Conservation (phyloP, 2,329 filamentous ascomycete genomes). For the Botrytis medusae region DNA sequence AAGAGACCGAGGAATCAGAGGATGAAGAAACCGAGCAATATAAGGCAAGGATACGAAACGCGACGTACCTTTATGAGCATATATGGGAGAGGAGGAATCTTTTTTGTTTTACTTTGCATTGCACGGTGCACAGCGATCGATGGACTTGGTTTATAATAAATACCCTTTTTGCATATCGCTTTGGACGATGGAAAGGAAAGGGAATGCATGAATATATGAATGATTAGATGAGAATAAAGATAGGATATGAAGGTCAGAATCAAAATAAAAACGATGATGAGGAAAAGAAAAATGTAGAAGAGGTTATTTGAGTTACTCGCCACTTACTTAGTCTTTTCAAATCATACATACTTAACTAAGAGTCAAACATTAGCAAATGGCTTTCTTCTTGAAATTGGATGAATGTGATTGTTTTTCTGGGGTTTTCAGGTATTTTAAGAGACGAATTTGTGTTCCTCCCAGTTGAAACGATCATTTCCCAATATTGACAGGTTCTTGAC, state of each 20-base stretch:
- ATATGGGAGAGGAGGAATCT: neutral
- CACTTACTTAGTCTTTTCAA: neutral
- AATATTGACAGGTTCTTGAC: neutral
- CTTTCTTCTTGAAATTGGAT: neutral
- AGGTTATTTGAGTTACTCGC: neutral
- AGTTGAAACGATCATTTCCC: neutral
- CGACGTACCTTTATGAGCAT: neutral
- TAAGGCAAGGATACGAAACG: neutral
- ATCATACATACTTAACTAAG: neutral
- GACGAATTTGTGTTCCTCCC: neutral
- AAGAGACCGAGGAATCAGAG: neutral
- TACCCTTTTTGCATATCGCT: neutral
- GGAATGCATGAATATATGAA: neutral
- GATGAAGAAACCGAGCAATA: neutral
- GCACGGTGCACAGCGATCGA: neutral
- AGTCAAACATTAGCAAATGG: neutral
- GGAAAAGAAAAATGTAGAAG: neutral
- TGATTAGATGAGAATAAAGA: too few species aligned
- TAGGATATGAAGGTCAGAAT: neutral
- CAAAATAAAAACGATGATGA: neutral
- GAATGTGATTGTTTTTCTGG: neutral
- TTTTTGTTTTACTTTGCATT: neutral
- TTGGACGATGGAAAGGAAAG: neutral
- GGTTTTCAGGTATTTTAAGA: neutral
- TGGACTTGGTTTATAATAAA: neutral